Percentiles rank a stretch among this genome's conserved stretches.
phyloP scores from a whole-genome alignment of 2,329 filamentous ascomycete species.

The Pyrenophora graminea region DNA sequence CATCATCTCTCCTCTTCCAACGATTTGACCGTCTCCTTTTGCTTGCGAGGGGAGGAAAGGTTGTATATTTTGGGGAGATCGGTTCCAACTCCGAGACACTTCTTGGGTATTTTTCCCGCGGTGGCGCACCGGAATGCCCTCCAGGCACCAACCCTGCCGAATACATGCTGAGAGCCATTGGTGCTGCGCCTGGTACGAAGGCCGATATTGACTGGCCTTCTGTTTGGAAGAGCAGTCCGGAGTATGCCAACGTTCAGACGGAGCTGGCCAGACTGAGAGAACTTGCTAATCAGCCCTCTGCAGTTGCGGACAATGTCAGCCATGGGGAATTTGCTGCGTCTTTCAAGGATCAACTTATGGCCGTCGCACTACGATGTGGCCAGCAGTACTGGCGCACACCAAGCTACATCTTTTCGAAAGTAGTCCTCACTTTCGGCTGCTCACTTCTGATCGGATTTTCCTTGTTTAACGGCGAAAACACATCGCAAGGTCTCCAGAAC shows the following conservation, averaged over 20 bases:
- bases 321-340: slow-evolving; percentile 52
- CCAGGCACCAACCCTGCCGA: slow-evolving; percentile 73
- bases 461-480: slow-evolving; percentile 46
- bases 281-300: slow-evolving; percentile 35
- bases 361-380: slow-evolving; percentile 50
- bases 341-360: slow-evolving; percentile 37
- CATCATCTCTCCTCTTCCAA: slow-evolving; percentile 87
- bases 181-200: slow-evolving; percentile 34
- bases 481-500: slow-evolving; percentile 51
- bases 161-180: slow-evolving; percentile 66
- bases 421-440: slow-evolving; percentile 32
- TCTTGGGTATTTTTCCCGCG: slow-evolving; percentile 72
- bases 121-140: slow-evolving; percentile 67
- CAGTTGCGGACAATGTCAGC: slow-evolving; percentile 51
- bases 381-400: slow-evolving; percentile 55
- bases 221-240: slow-evolving; percentile 44
- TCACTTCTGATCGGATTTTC: slow-evolving; percentile 47
- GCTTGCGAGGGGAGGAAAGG: slow-evolving; percentile 71
- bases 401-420: slow-evolving; percentile 49
- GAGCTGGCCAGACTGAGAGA: slow-evolving; percentile 48
- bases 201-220: slow-evolving; percentile 47
- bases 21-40: slow-evolving; percentile 80
- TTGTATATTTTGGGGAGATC: slow-evolving; percentile 78
- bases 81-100: slow-evolving; percentile 68
- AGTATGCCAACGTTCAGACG: slow-evolving; percentile 34